Base-by-base conservation (phyloP, 257 asterid genomes). In the Capsicum baccatum region DNA sequence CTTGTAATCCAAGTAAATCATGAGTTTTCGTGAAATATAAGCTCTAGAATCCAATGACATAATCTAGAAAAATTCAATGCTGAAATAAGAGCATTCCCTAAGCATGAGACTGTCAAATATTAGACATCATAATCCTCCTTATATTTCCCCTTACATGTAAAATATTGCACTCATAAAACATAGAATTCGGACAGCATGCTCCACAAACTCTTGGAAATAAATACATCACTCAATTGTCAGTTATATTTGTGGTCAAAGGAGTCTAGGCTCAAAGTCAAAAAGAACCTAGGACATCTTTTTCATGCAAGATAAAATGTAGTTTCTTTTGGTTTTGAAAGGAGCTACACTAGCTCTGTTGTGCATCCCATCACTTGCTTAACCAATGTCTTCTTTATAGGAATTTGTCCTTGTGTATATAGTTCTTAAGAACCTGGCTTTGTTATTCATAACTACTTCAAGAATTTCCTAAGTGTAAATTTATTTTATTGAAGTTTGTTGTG, bases 1-100 rank as follows among this genome's bases (percentile, higher is more conserved):
- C 47, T 26, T 76, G 81, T 26, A 50, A 50, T 47, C 58, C 11
- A 50, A 19, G 62, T 74, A 52, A 76, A 76, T 76, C 47, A 76
- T 76, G 62, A 21, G 63, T 21, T 76, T 14, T 52, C 63, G 63
- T 21, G 9, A 52, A 52, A 52, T 21, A 8, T 13, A 76, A 3
- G 63, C 81, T 21, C 63, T 76, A 52, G 60, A 39, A 19, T 73
- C 80, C 42, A 48, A 21, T n/a, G 44, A 48, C 35, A 62, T 50
- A 6, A 76, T 33, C 19, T 21, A 21, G 9, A 37, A 67, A 37
- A 37, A 35, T 35, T 6, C 21, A 37, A 14, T 68, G 26, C 13
- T 68, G 26, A 52, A 68, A 33, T 33, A 10, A 12, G 47, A 66
- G 47, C 10, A 11, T 35, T 33, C 47, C 6, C 6, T 66, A 66